A percentile compares a stretch with the other conserved stretches of the same genome.
phyloP scores from a whole-genome alignment of 2,329 filamentous ascomycete species.

The Zarea fungicola region DNA sequence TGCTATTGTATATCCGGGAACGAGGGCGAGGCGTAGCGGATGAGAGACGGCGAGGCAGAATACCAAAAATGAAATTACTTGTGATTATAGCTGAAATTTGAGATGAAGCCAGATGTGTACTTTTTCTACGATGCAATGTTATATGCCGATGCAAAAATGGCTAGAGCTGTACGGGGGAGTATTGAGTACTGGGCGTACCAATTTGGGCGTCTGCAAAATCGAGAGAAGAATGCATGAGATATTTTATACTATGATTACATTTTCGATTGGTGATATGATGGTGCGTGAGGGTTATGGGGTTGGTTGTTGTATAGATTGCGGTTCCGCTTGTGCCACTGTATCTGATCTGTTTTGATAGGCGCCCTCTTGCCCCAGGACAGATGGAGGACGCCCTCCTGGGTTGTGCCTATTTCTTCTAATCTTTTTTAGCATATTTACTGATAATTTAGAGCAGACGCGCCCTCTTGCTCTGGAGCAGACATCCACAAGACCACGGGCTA shows the following conservation, averaged over 20 bases:
- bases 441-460: no score
- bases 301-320: no score
- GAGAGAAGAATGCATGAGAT: not conserved
- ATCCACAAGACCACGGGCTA: no score
- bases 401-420: no score
- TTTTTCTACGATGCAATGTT: conserved; percentile 11
- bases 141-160: not conserved
- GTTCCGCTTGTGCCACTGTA: no score
- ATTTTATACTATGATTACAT: not conserved
- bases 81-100: conserved; percentile 9
- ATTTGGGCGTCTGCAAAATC: not conserved
- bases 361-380: no score
- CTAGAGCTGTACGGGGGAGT: conserved; percentile 1
- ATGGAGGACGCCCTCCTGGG: no score
- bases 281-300: no score
- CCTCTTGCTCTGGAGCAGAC: no score
- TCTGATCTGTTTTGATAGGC: no score
- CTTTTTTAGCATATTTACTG: no score
- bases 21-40: not conserved
- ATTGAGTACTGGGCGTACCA: not conserved
- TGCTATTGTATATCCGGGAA: conserved; percentile 1
- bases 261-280: no score
- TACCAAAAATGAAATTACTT: conserved; percentile 9
- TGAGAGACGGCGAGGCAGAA: not conserved
- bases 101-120: conserved; percentile 9